Evolutionary conservation across 495 filamentous ascomycete genomes (phyloP), one percentile per base, ranked within the genome.

Genomic region (Hyaloscypha bicolor): DNA sequence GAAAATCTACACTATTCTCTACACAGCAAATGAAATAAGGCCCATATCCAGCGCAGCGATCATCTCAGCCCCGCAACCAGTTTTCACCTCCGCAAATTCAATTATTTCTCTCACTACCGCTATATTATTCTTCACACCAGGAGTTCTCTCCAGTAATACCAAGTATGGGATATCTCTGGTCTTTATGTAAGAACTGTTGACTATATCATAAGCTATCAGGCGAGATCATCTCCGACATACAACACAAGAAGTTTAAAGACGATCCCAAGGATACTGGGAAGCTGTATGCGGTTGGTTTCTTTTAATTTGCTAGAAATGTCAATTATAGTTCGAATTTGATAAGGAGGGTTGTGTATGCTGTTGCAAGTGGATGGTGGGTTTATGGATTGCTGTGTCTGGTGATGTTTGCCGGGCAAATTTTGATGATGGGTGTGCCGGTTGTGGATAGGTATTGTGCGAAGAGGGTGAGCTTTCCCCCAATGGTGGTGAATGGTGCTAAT

Each of bases 301-400:
- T 82, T 78, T 67, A 71, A 3, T 69, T 81, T 69, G 82, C 84
- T 5, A 79, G 84, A n/a, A 85, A 90, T 64, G 78, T 85, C 71
- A 88, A 89, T 55, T 89, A 88, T 68, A 80, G 80, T 30, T 85
- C 76, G 14, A 88, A 85, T 69, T 81, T 83, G 1, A 35, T 88
- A 3, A 87, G 86, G 86, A 74, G 86, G 48, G 73, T 79, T 52
- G 83, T 78, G 3, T 86, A 83, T 69, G 79, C 80, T 19, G 61
- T 88, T 68, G 80, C 78, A 1, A 75, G 72, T 14, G 79, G 79
- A 2, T 86, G 86, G 0, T 81, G 79, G 80, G 56, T 75, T 16
- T 60, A 19, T 21, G 81, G 71, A 60, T 85, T 77, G 0, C 51
- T 73, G 9, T 19, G 72, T 14, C 69, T 83, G 29, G 79, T 70